phyloP scores from a whole-genome alignment of 192 early-diverging fungal genomes.

The Helicostylum pulchrum region DNA sequence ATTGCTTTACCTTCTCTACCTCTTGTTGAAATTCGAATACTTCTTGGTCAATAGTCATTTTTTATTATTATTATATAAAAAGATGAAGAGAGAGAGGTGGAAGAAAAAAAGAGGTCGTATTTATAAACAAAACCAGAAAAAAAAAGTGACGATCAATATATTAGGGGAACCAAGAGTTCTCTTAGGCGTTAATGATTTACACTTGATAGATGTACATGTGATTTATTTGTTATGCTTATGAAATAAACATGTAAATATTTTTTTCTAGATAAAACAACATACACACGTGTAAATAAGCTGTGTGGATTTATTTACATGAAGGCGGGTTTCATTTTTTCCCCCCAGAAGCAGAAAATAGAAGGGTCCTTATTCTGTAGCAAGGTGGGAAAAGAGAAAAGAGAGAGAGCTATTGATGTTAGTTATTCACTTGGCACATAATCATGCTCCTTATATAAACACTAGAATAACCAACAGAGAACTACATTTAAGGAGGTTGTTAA shows the following conservation, averaged over 20 bases:
- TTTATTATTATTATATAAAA: slow-evolving; percentile 7
- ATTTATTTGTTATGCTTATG: neutral
- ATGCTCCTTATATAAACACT: too few species aligned
- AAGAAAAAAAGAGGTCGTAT: neutral
- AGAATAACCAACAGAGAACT: too few species aligned
- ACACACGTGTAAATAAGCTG: neutral
- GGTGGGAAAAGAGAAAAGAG: too few species aligned
- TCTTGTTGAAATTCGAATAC: slow-evolving; percentile 74
- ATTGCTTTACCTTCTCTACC: slow-evolving; percentile 78
- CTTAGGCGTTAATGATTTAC: neutral
- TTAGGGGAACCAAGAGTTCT: neutral
- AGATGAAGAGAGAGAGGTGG: neutral
- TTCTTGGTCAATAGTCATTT: slow-evolving; percentile 53
- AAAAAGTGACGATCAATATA: neutral
- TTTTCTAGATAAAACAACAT: neutral
- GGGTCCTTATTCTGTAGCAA: too few species aligned
- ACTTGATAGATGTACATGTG: neutral
- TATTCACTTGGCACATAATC: too few species aligned
- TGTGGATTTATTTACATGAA: too few species aligned
- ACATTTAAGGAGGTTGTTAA: too few species aligned
- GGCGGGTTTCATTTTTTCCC: too few species aligned
- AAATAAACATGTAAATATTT: neutral
- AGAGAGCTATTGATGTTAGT: too few species aligned
- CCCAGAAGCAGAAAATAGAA: too few species aligned
- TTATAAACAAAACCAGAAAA: neutral